Conservation (phyloP, 176 grass and related monocot species). For the Rhynchospora tenuis region DNA sequence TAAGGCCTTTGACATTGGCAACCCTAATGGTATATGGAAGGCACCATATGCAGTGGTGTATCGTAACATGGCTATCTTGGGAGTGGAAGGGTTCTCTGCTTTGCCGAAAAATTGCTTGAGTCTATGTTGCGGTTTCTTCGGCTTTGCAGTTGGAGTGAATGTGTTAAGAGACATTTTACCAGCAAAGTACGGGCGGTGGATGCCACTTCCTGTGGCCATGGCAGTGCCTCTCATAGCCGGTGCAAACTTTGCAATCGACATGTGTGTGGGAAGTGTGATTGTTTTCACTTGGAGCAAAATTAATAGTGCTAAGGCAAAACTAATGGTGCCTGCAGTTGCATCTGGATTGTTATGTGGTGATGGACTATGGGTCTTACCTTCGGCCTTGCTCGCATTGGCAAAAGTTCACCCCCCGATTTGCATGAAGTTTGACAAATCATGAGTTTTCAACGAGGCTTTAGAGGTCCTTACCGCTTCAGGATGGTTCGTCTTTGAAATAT, state of each 20-base stretch:
- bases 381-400: conserved; percentile 74
- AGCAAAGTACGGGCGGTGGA: conserved; percentile 28
- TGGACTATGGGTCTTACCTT: conserved; percentile 84
- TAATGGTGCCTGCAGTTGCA: conserved; percentile 73
- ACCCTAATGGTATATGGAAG: conserved; percentile 80
- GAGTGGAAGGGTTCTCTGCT: conserved; percentile 78
- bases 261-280: conserved; percentile 76
- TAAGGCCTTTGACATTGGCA: conserved; percentile 79
- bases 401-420: conserved; percentile 92
- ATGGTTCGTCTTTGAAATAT: not conserved
- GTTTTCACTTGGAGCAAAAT: conserved; percentile 72
- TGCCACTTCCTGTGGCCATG: conserved; percentile 98
- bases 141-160: conserved; percentile 61
- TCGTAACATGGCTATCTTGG: conserved; percentile 94
- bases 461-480: not conserved
- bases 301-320: conserved; percentile 49
- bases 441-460: not conserved
- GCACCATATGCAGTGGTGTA: conserved; percentile 95
- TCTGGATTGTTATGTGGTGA: conserved; percentile 91
- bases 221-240: conserved; percentile 91
- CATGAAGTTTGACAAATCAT: conserved; percentile 66
- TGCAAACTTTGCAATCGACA: conserved; percentile 92
- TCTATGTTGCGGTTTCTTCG: conserved; percentile 82
- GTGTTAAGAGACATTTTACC: conserved; percentile 62
- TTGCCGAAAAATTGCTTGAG: conserved; percentile 71